Evolutionary conservation across 805 yeast genomes (phyloP).

Genomic region (Cyberlindnera euphorbiae): DNA sequence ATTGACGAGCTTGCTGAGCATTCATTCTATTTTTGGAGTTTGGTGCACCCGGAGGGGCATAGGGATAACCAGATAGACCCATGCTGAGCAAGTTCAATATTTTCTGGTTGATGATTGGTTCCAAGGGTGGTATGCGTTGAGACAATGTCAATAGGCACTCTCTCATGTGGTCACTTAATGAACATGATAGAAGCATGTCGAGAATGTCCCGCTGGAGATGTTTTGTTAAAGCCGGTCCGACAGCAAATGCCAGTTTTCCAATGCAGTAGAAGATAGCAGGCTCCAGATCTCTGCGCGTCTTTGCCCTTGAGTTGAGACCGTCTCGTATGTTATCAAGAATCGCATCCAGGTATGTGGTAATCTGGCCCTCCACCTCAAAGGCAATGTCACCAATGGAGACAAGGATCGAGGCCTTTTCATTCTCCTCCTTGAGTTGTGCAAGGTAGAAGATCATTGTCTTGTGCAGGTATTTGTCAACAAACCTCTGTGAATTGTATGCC

Average conservation of each 20-base stretch:
- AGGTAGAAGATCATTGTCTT: constrained; percentile 72
- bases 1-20: constrained; percentile 64
- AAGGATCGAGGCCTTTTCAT: constrained; percentile 73
- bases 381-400: constrained; percentile 84
- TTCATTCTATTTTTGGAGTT: constrained; percentile 47
- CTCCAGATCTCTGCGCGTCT: constrained; percentile 67
- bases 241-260: constrained; percentile 79
- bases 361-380: constrained; percentile 66
- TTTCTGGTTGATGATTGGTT: constrained; percentile 64
- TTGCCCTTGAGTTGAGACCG: constrained; percentile 50
- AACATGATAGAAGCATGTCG: constrained; percentile 74
- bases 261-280: constrained; percentile 86
- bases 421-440: constrained; percentile 68
- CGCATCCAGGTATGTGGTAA: constrained; percentile 84
- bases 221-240: constrained; percentile 90
- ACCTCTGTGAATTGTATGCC: constrained; percentile 64
- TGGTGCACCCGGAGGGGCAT: constrained; percentile 84
- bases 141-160: constrained; percentile 65
- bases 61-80: constrained; percentile 76
- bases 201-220: constrained; percentile 78
- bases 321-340: constrained; percentile 81
- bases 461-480: constrained; percentile 78
- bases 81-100: constrained; percentile 66
- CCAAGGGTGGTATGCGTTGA: constrained; percentile 73
- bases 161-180: constrained; percentile 79